These are phyloP conservation scores for Coemansia sp. DNA, from an alignment of 192 early-diverging fungal species.

Conservation along the genomic window DNA sequence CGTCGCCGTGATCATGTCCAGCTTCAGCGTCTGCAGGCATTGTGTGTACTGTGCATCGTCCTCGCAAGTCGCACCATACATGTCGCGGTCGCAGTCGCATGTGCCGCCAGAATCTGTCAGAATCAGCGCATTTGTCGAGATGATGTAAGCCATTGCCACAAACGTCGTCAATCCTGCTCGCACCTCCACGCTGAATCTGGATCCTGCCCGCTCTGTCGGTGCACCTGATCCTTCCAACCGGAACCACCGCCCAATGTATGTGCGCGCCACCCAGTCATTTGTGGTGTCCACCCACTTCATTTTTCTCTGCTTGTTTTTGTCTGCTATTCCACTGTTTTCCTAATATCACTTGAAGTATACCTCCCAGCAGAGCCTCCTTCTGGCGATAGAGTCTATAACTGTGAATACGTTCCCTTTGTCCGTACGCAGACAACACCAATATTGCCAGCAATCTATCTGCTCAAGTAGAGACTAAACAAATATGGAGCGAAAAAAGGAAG, in stretches of 20 bases:
- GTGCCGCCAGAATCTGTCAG: conserved; percentile 76
- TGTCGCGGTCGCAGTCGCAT: conserved; percentile 67
- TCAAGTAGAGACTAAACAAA: too few relatives aligned
- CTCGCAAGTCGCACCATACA: conserved; percentile 60
- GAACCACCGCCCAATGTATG: conserved; percentile 63
- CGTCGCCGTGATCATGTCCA: conserved; percentile 75
- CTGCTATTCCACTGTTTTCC: too few relatives aligned
- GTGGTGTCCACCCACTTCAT: conserved; percentile 58
- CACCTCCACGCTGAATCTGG: conserved; percentile 67
- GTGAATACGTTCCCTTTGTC: too few relatives aligned
- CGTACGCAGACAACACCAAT: too few relatives aligned
- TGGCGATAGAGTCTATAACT: too few relatives aligned
- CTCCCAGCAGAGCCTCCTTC: too few relatives aligned
- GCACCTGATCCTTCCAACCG: conserved; percentile 63
- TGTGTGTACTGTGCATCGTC: conserved; percentile 60
- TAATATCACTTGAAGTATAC: too few relatives aligned
- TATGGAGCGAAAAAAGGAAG: too few relatives aligned
- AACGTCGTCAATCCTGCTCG: conserved; percentile 71
- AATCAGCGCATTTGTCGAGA: conserved; percentile 73
- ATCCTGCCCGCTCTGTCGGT: conserved; percentile 59
- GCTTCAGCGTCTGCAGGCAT: conserved; percentile 64
- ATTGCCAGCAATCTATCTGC: too few relatives aligned
- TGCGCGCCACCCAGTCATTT: conserved; percentile 60
- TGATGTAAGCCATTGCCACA: conserved; percentile 76
- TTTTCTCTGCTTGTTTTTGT: background rate